These are phyloP conservation scores for Pseudozyma thailandica DNA, from an alignment of 1,284 basidiomycete genomes.

Conservation along the genomic window DNA sequence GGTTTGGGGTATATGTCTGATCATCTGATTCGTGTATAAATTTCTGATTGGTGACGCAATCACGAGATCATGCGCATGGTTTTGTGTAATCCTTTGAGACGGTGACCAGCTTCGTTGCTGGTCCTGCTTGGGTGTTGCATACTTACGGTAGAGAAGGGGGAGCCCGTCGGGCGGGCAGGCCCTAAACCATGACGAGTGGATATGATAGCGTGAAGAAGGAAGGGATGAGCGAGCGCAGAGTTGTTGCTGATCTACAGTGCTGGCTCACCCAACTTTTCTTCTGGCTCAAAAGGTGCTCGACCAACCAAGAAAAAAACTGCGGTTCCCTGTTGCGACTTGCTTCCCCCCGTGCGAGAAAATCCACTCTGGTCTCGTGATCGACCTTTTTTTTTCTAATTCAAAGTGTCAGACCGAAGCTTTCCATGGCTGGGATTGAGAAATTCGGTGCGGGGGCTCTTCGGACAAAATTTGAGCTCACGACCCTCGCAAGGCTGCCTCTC, in stretches of 20 bases:
- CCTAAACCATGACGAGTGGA: constrained; percentile 10
- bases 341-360: constrained; percentile 21
- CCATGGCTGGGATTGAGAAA: neutral
- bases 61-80: constrained; percentile 45
- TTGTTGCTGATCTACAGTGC: neutral
- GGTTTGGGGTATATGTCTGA: constrained; percentile 11
- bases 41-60: constrained; percentile 48
- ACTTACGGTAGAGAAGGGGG: no score
- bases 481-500: neutral
- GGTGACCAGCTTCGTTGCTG: neutral
- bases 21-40: constrained; percentile 57
- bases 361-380: constrained; percentile 26
- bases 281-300: neutral
- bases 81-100: constrained; percentile 42
- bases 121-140: no score
- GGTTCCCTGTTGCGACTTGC: constrained; percentile 1
- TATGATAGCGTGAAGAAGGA: constrained; percentile 4
- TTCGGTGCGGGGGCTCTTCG: neutral
- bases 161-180: constrained; percentile 36
- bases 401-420: constrained; percentile 9
- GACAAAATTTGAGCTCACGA: constrained; percentile 9
- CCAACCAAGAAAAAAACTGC: constrained; percentile 25
- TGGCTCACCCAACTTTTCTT: neutral
- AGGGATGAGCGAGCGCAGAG: neutral
- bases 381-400: neutral